Evolutionary conservation across 495 filamentous ascomycete species (phyloP).

Genomic region (Jackrogersella minutella): DNA sequence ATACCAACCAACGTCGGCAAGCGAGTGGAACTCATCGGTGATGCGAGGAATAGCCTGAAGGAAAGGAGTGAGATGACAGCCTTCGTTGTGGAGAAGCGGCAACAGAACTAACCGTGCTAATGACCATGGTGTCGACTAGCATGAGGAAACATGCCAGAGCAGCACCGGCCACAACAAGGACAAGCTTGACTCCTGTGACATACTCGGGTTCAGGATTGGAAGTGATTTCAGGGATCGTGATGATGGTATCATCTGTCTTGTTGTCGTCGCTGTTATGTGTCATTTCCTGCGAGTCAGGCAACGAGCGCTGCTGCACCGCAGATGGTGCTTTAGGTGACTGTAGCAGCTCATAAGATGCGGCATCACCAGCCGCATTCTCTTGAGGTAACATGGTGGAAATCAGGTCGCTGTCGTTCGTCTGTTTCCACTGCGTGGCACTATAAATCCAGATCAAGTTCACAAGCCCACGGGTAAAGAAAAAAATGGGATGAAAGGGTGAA

Average conservation of each 20-base stretch:
- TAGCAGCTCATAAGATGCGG: neutral
- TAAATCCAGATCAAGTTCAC: neutral
- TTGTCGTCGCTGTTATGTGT: neutral
- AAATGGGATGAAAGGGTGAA: neutral
- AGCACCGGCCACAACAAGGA: slow-evolving; percentile 16
- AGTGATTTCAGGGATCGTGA: neutral
- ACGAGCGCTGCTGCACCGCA: neutral
- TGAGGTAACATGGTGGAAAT: neutral
- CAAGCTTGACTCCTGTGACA: slow-evolving; percentile 1
- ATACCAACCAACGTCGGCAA: slow-evolving; percentile 60
- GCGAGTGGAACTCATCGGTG: slow-evolving; percentile 50
- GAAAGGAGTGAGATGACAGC: neutral
- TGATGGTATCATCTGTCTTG: neutral
- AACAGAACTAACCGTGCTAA: slow-evolving; percentile 43
- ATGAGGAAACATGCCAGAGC: slow-evolving; percentile 54
- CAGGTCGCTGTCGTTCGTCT: neutral
- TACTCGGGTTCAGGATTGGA: neutral
- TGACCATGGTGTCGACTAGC: slow-evolving; percentile 56
- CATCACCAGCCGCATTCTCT: neutral
- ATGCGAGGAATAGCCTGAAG: slow-evolving; percentile 44
- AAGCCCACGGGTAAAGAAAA: neutral
- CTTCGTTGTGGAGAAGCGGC: neutral
- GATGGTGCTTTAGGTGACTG: neutral
- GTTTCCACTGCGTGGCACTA: too few species aligned
- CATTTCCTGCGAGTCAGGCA: neutral